Evolutionary conservation across 1,284 basidiomycete species (phyloP), one percentile per base, ranked within the genome.

Genomic region (Inonotus hispidus): DNA sequence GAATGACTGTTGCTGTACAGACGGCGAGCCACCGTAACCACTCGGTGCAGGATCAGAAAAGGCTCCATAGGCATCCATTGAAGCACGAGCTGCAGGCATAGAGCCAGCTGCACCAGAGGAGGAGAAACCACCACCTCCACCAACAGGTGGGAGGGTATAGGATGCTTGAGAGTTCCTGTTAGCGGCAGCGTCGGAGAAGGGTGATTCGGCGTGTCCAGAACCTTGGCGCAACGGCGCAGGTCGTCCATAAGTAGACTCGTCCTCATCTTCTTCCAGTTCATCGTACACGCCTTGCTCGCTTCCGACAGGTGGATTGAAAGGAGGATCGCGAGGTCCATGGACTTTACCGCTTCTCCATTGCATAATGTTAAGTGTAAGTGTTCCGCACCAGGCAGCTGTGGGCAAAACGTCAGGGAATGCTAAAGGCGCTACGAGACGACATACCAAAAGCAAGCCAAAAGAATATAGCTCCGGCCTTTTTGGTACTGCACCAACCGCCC

Each of bases 391-490:
- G 70, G 84, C 86, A 14, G 73, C 89, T 88, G 49, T 3, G 66
- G 59, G 11, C 64, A 41, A 37, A 57, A 43, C 16, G 56, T 55
- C 52, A 41, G 13, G 23, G 63, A 38, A 14, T 53, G 57, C 37
- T 66, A 47, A 8, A 46, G 16, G 35, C 11, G 45, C 13, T 60
- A 47, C 14, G 19, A 23, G 58, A 38, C 50, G 14, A 71, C 72
- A 56, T 63, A 88, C 87, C 79, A 59, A 90, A 88, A 1, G 82
- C 77, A n/a, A 93, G 72, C 93, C 93, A 95, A 71, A 93, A 88
- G 73, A 96, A 95, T 58, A 94, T 82, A 6, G 83, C 83, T 0
- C 82, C 90, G 2, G 93, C 93, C 69, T 92, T 93, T 76, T 95
- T 95, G 6, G 93, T 95, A 64, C 79, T 84, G 73, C 93, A 96